Percentiles rank a stretch among this genome's conserved stretches.
Evolutionary conservation across 176 grass and related monocot species (phyloP).

Genomic region (Melocanna baccifera): DNA sequence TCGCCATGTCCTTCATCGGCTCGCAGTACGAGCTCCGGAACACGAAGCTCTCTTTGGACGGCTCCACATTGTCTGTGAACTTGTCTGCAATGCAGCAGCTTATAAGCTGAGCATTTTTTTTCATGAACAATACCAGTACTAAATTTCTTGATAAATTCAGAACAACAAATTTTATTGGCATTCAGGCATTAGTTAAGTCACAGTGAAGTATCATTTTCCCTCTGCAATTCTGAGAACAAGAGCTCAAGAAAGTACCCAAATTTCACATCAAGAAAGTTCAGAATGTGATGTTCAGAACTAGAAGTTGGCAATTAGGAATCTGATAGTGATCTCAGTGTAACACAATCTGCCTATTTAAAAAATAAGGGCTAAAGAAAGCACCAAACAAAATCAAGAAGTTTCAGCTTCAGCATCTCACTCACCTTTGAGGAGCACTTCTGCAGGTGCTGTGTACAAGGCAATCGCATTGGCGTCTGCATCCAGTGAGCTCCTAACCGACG

Average conservation of each 20-base stretch:
- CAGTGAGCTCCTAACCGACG: conserved; percentile 30
- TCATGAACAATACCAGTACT: background rate
- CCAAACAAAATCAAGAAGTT: background rate
- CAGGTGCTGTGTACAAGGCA: conserved; percentile 37
- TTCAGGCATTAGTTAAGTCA: background rate
- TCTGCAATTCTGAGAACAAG: background rate
- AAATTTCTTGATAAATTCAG: background rate
- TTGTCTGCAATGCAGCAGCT: conserved; percentile 59
- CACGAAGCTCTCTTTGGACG: conserved; percentile 64
- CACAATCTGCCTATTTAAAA: background rate
- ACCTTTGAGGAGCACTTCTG: conserved; percentile 91
- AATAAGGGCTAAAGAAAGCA: background rate
- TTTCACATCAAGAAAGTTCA: background rate
- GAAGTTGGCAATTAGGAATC: background rate
- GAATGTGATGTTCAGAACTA: background rate
- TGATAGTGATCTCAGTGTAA: background rate
- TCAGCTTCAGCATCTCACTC: background rate
- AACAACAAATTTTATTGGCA: background rate
- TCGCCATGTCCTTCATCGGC: conserved; percentile 11
- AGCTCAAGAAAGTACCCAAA: background rate
- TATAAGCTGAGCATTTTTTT: background rate
- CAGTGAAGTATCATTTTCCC: background rate
- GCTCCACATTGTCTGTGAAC: conserved; percentile 79
- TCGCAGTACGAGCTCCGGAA: conserved; percentile 57
- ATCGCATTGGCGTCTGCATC: conserved; percentile 38